Percentiles rank a stretch among this genome's conserved stretches.
phyloP scores from a whole-genome alignment of 352 stramenopile species.

The Phytophthora palmivora region DNA sequence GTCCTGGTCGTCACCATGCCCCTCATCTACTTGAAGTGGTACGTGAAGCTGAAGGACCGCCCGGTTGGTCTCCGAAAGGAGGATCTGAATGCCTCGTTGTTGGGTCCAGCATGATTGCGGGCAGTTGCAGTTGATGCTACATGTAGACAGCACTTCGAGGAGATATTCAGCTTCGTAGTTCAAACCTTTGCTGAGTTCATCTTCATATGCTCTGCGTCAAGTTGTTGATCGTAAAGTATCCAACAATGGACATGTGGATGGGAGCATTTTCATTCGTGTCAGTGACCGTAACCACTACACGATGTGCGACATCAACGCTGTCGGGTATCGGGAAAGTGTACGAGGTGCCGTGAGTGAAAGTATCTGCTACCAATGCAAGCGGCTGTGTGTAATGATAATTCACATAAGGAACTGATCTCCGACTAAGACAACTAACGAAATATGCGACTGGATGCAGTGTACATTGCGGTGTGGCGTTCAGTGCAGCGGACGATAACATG shows the following conservation, averaged over 20 bases:
- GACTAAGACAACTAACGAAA: conserved; percentile 12
- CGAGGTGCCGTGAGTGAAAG: conserved; percentile 2
- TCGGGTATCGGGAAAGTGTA: conserved; percentile 1
- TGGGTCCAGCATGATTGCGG: conserved; percentile 30
- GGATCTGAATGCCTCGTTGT: conserved; percentile 54
- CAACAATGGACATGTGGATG: conserved; percentile 18
- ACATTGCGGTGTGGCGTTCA: too few species aligned
- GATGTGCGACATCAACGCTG: conserved; percentile 20
- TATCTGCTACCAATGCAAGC: conserved; percentile 9
- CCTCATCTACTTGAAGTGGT: conserved; percentile 84
- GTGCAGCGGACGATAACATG: too few species aligned
- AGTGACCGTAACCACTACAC: conserved; percentile 13
- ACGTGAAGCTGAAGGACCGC: conserved; percentile 65
- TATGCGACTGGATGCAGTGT: too few species aligned
- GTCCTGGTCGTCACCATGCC: conserved; percentile 52
- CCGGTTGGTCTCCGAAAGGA: conserved; percentile 63
- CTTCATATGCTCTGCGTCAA: not conserved
- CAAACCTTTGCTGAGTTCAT: not conserved
- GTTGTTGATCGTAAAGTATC: conserved; percentile 26
- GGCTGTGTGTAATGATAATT: not conserved
- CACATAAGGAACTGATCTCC: not conserved
- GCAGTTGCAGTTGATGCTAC: not conserved
- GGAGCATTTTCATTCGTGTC: conserved; percentile 30
- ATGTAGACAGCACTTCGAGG: conserved; percentile 8
- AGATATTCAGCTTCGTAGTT: conserved; percentile 2